Evolutionary conservation across 257 asterid species (phyloP), one percentile per base, ranked within the genome.

Genomic region (Primulina eburnea): DNA sequence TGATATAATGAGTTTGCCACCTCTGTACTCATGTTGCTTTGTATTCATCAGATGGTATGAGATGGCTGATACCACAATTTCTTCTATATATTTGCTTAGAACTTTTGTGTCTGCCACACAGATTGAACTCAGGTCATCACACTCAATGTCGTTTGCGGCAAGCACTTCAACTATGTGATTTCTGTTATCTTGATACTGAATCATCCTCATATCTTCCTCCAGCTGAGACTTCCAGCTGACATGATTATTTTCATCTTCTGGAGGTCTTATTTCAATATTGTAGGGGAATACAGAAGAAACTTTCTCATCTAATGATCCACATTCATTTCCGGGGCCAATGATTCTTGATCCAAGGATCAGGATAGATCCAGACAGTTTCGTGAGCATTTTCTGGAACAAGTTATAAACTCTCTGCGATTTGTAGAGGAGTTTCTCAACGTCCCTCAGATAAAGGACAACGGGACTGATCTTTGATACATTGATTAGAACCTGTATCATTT

Each of bases 121-220:
- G 71, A 92, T 84, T 8, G 97, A 82, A 62, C 92, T 92, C 16
- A 90, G 76, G 78, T 92, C 96, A 38, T 87, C 92, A 35, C 96
- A 92, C 61, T 84, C 96, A 60, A 92, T 78, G 73, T 92, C 98
- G 77, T 92, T 92, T 26, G 92, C 88, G 7, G 92, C 86, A 68
- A 92, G 95, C 20, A 92, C 98, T 77, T 92, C 93, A 30, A 76
- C 71, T 59, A 92, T 90, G 82, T 92, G 96, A 60, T 92, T 90
- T 76, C 75, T 92, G 65, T 80, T 90, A 71, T 92, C 97, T 81
- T 84, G 85, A 55, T 69, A 84, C 53, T 83, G 95, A n/a, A 92
- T 87, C 92, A 81, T 86, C 77, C 86, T 90, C 93, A 81, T 85
- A 62, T 90, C 98, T 79, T 87, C 95, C 76, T 92, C 95, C 77